A percentile compares a stretch with the other conserved stretches of the same genome.
These are phyloP conservation scores for Penicillium sp. DNA, from an alignment of 2,329 filamentous ascomycete genomes.

Conservation along the genomic window DNA sequence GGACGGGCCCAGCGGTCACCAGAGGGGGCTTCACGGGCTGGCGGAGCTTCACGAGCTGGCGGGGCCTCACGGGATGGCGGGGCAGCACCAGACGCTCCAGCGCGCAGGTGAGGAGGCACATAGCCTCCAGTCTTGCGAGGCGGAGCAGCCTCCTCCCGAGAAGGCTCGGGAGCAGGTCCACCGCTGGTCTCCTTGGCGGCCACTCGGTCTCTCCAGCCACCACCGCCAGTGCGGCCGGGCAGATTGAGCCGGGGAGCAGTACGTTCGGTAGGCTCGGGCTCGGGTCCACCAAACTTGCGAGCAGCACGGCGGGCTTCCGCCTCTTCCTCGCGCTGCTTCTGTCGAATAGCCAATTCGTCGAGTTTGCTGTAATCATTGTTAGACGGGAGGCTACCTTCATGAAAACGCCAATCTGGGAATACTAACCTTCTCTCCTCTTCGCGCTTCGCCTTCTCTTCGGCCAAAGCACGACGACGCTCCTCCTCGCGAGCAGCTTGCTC, in stretches of 20 bases:
- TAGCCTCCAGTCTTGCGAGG: constrained; percentile 34
- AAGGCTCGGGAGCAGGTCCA: constrained; percentile 14
- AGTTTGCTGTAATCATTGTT: constrained; percentile 48
- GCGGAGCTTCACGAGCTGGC: too few species aligned
- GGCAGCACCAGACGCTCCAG: constrained; percentile 24
- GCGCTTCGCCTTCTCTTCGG: constrained; percentile 61
- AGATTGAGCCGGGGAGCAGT: constrained; percentile 53
- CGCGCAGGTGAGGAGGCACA: constrained; percentile 40
- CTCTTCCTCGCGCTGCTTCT: constrained; percentile 81
- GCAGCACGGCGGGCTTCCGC: constrained; percentile 68
- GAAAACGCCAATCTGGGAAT: constrained; percentile 1
- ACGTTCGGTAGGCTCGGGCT: constrained; percentile 47
- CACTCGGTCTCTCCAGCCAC: constrained; percentile 57
- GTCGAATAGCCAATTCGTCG: constrained; percentile 57
- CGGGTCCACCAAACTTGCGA: constrained; percentile 53
- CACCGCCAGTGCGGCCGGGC: constrained; percentile 43
- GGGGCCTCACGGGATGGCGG: constrained; percentile 25
- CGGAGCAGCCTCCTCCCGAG: constrained; percentile 25
- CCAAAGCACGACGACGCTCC: constrained; percentile 66
- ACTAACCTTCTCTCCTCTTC: constrained; percentile 56
- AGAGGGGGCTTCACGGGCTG: constrained; percentile 24
- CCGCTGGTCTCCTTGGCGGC: constrained; percentile 44
- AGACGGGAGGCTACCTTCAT: constrained; percentile 22
- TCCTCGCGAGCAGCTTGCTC: constrained; percentile 75
- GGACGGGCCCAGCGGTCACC: constrained; percentile 31